Evolutionary conservation across 345 rosid species (phyloP).

Genomic region (Luvunga scandens): DNA sequence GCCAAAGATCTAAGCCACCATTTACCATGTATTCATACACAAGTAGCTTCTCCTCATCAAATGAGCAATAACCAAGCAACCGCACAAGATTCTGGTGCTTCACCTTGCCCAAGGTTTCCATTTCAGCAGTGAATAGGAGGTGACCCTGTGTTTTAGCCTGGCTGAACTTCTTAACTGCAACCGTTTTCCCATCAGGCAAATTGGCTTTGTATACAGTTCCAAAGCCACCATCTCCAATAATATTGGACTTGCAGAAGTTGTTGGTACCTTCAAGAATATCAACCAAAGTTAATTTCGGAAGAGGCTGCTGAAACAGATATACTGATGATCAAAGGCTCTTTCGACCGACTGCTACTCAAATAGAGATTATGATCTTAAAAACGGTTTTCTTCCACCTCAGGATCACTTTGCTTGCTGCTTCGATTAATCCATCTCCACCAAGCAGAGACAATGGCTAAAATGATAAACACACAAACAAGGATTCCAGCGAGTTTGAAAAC

Average conservation of each 20-base stretch:
- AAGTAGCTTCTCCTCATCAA: slow-evolving; percentile 80
- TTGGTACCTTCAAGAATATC: slow-evolving; percentile 80
- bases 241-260: slow-evolving; percentile 74
- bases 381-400: slow-evolving; percentile 49
- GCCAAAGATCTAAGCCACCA: slow-evolving; percentile 87
- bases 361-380: slow-evolving; percentile 54
- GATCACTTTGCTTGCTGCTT: slow-evolving; percentile 34
- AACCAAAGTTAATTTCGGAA: slow-evolving; percentile 62
- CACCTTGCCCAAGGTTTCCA: slow-evolving; percentile 86
- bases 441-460: slow-evolving; percentile 31
- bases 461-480: slow-evolving; percentile 38
- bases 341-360: slow-evolving; percentile 72
- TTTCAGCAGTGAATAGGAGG: slow-evolving; percentile 37
- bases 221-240: slow-evolving; percentile 91
- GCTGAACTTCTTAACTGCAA: slow-evolving; percentile 94
- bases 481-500: slow-evolving; percentile 55
- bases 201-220: slow-evolving; percentile 89
- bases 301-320: slow-evolving; percentile 84
- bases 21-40: slow-evolving; percentile 90
- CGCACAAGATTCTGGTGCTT: slow-evolving; percentile 88
- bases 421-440: slow-evolving; percentile 43
- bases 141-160: slow-evolving; percentile 80
- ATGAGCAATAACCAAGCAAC: slow-evolving; percentile 80
- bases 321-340: slow-evolving; percentile 85
- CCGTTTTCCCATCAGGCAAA: slow-evolving; percentile 52